Evolutionary conservation across 805 yeast species (phyloP), one percentile per base, ranked within the genome.

Genomic region (Candida ulmi): DNA sequence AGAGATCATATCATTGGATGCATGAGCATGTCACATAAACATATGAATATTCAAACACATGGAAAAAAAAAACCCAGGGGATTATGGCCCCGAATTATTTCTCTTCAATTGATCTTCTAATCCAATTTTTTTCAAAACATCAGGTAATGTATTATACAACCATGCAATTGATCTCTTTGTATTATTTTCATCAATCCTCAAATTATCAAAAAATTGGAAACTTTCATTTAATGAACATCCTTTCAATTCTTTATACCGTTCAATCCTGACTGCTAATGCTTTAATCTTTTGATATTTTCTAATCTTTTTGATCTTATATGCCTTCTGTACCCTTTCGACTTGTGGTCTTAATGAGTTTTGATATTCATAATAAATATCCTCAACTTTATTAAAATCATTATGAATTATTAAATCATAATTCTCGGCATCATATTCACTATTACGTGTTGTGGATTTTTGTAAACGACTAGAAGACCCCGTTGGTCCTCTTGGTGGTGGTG

Each of bases 281-380:
- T 62, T 61, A 30, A 63, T 57, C 43, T 63, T 55, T 43, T 63
- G 68, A 42, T 57, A 62, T 32, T 63, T 63, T 42, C 68, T 54
- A 17, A 63, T 58, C 42, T 61, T 62, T 35, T 61, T 59, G 36
- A 63, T 51, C 44, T 60, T 60, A 39, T 55, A 61, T 11, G 55
- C 57, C 41, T 55, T 57, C 28, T 60, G 61, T 21, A 61, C 60
- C 24, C 60, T 55, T 36, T 58, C 55, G n/a, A 63, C 60, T 43
- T 63, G 66, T 21, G 58, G 56, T 36, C 55, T 54, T 34, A 61
- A 40, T 5, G 56, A 49, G 37, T 53, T 52, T 21, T 60, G 54
- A 44, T 52, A 61, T 44, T 62, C 66, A 15, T 50, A 49, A 38
- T 61, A 61, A 25, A 62, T 48, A 17, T 58, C 64, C 19, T 51